Evolutionary conservation across 2,329 filamentous ascomycete genomes (phyloP).

Genomic region (Colletotrichum tropicale): DNA sequence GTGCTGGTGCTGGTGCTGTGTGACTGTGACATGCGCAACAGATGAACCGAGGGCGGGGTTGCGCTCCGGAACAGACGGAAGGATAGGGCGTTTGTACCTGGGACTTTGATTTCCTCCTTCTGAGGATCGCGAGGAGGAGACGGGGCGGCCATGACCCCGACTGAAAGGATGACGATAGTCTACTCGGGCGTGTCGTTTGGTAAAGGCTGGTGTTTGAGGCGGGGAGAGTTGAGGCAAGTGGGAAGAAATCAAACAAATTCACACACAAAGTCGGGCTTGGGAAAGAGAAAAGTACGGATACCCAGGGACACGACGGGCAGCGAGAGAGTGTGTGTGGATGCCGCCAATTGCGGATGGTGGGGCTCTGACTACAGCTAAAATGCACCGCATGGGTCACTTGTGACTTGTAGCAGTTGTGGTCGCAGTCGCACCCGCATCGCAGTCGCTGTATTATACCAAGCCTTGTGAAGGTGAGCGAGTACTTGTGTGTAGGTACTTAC

Average conservation of each 20-base stretch:
- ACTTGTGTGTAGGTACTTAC: background rate
- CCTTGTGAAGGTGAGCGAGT: background rate
- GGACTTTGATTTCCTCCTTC: background rate
- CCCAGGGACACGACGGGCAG: background rate
- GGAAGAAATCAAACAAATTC: slow-evolving; percentile 14
- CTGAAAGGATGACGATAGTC: background rate
- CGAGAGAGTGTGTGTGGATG: slow-evolving; percentile 9
- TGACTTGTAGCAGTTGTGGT: background rate
- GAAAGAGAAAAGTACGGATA: slow-evolving; percentile 18
- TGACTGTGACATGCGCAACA: slow-evolving; percentile 20
- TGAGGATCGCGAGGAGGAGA: slow-evolving; percentile 4
- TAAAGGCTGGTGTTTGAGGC: background rate
- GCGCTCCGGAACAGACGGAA: slow-evolving; percentile 20
- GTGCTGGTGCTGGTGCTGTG: background rate
- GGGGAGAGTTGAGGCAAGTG: slow-evolving; percentile 6
- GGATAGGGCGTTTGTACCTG: slow-evolving; percentile 15
- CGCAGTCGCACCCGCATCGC: background rate
- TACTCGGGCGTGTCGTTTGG: background rate
- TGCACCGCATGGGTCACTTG: background rate
- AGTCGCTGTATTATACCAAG: background rate
- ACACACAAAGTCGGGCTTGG: slow-evolving; percentile 9
- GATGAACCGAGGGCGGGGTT: slow-evolving; percentile 22
- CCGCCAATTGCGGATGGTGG: slow-evolving; percentile 22
- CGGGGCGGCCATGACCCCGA: slow-evolving; percentile 5
- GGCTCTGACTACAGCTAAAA: background rate